These are phyloP conservation scores for Adansonia digitata DNA, from an alignment of 345 rosid species.

Conservation along the genomic window DNA sequence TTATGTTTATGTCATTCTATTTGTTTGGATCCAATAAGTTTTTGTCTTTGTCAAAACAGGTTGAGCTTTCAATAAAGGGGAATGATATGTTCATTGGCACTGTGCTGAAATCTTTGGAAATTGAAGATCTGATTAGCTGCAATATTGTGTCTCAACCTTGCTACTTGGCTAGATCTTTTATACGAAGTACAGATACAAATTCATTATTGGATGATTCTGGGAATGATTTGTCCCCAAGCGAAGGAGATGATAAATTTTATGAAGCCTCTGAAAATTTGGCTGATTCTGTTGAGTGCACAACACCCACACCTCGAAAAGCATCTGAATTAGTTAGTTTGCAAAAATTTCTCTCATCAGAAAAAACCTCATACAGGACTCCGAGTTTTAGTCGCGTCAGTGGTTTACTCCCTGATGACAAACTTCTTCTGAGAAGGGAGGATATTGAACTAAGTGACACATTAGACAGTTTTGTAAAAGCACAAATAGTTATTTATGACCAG, in stretches of 20 bases:
- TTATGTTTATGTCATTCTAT: constrained; percentile 7
- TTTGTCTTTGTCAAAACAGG: constrained; percentile 43
- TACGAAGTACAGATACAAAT: constrained; percentile 41
- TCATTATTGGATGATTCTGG: constrained; percentile 37
- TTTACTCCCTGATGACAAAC: constrained; percentile 59
- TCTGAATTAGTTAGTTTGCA: constrained; percentile 25
- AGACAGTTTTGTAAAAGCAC: constrained; percentile 97
- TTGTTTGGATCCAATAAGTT: constrained; percentile 18
- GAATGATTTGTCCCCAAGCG: constrained; percentile 44
- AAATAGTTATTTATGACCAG: constrained; percentile 66
- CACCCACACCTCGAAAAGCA: constrained; percentile 19
- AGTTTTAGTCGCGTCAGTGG: constrained; percentile 69
- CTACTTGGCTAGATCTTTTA: constrained; percentile 88
- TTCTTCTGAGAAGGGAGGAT: constrained; percentile 31
- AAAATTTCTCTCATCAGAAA: constrained; percentile 14
- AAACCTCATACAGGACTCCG: constrained; percentile 47
- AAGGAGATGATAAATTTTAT: constrained; percentile 84
- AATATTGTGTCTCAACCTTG: constrained; percentile 41
- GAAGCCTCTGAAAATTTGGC: constrained; percentile 88
- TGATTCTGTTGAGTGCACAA: constrained; percentile 42
- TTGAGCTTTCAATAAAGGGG: constrained; percentile 73
- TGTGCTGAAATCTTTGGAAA: constrained; percentile 81
- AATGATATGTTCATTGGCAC: constrained; percentile 85
- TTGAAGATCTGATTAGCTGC: constrained; percentile 80
- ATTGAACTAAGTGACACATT: constrained; percentile 39